Percentiles rank a stretch among this genome's conserved stretches.
phyloP scores from a whole-genome alignment of 108 stramenopile genomes.

The Licmophora abbreviata region DNA sequence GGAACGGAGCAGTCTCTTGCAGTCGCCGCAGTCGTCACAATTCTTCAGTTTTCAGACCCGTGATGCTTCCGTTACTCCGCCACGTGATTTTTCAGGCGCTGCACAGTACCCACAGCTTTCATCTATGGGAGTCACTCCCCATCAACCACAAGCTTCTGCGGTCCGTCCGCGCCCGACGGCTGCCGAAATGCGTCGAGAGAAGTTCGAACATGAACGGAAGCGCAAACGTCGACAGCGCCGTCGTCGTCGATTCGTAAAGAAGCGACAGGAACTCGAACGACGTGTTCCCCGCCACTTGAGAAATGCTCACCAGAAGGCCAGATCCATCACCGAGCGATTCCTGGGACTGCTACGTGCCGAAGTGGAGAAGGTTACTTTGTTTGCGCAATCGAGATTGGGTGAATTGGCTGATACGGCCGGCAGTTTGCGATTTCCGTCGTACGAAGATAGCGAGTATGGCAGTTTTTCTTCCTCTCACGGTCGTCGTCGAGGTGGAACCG shows the following conservation, averaged over 20 bases:
- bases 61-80: slow-evolving; percentile 1
- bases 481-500: slow-evolving; percentile 6
- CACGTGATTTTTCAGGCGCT: background rate
- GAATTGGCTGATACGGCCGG: slow-evolving; percentile 79
- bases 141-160: background rate
- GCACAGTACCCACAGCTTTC: too few relatives aligned
- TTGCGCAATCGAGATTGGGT: slow-evolving; percentile 46
- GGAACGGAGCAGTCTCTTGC: background rate
- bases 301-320: slow-evolving; percentile 53
- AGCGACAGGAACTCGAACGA: slow-evolving; percentile 21
- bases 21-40: background rate
- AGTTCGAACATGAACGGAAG: background rate
- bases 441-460: slow-evolving; percentile 15
- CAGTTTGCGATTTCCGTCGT: slow-evolving; percentile 46
- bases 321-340: slow-evolving; percentile 58
- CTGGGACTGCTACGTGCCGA: slow-evolving; percentile 57
- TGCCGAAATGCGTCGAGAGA: background rate
- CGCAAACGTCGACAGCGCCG: slow-evolving; percentile 17
- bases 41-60: background rate
- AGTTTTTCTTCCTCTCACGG: background rate
- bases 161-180: background rate
- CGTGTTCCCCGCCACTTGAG: slow-evolving; percentile 53
- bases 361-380: slow-evolving; percentile 71
- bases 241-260: slow-evolving; percentile 6
- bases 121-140: too few relatives aligned